Evolutionary conservation across 805 yeast species (phyloP).

Genomic region (Wickerhamiella vanderwaltii): DNA sequence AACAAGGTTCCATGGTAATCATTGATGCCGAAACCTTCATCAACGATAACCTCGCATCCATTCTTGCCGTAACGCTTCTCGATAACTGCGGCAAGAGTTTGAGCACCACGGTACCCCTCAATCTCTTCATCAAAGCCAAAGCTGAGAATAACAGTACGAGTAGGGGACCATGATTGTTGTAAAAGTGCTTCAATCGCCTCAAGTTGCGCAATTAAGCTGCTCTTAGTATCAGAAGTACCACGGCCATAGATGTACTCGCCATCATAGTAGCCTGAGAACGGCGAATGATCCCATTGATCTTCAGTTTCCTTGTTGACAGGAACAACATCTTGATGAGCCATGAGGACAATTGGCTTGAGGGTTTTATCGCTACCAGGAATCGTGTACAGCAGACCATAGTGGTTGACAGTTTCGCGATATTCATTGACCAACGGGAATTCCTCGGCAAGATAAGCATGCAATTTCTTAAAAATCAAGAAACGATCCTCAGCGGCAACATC

Average conservation of each 20-base stretch:
- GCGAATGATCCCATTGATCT: constrained; percentile 49
- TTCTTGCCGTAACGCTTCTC: constrained; percentile 47
- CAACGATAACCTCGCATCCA: constrained; percentile 50
- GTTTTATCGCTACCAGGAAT: constrained; percentile 42
- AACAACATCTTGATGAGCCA: constrained; percentile 70
- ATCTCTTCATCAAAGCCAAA: constrained; percentile 72
- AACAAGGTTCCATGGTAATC: constrained; percentile 37
- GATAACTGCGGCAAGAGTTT: constrained; percentile 35
- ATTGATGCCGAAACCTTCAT: constrained; percentile 47
- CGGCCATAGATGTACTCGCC: constrained; percentile 56
- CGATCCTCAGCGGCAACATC: constrained; percentile 40
- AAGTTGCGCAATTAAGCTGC: constrained; percentile 43
- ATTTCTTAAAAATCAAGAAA: constrained; percentile 36
- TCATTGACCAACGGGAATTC: constrained; percentile 45
- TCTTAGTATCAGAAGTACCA: constrained; percentile 64
- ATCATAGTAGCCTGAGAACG: constrained; percentile 54
- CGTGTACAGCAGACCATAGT: constrained; percentile 47
- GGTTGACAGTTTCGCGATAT: constrained; percentile 41
- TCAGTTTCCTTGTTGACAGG: constrained; percentile 48
- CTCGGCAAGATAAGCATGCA: constrained; percentile 42
- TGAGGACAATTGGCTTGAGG: constrained; percentile 52
- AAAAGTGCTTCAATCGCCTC: constrained; percentile 51
- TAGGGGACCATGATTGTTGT: constrained; percentile 38
- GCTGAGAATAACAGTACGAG: constrained; percentile 46
- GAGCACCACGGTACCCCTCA: constrained; percentile 54